These are phyloP conservation scores for Osmozyma mogii DNA, from an alignment of 805 yeast species.

Conservation along the genomic window DNA sequence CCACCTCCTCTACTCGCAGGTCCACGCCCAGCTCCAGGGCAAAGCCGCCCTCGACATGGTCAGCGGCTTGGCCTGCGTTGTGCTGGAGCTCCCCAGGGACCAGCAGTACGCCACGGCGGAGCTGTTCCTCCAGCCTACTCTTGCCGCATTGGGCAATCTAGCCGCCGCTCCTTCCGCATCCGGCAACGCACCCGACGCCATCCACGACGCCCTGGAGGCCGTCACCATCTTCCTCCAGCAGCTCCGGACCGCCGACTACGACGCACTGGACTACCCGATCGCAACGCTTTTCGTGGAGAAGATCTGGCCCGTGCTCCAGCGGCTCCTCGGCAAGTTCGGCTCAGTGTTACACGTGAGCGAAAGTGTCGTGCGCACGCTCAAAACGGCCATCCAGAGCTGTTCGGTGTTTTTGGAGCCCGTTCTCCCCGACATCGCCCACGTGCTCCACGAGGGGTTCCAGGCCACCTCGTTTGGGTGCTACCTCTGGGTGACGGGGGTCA, in stretches of 20 bases:
- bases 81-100: conserved; percentile 51
- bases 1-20: conserved; percentile 57
- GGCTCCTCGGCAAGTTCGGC: conserved; percentile 48
- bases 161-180: conserved; percentile 5
- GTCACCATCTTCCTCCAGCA: conserved; percentile 52
- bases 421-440: conserved; percentile 55
- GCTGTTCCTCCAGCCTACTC: conserved; percentile 61
- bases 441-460: conserved; percentile 64
- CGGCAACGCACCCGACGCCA: conserved; percentile 8
- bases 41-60: conserved; percentile 71
- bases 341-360: conserved; percentile 61
- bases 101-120: conserved; percentile 46
- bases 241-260: conserved; percentile 40
- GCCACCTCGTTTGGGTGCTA: conserved; percentile 71
- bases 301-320: conserved; percentile 51
- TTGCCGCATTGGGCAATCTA: conserved; percentile 35
- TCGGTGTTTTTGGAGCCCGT: conserved; percentile 49
- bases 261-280: conserved; percentile 37
- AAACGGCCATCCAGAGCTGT: conserved; percentile 57
- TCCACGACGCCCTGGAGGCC: conserved; percentile 69
- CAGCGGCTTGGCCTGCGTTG: conserved; percentile 83
- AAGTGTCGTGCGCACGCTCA: conserved; percentile 60
- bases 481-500: conserved; percentile 81
- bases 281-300: conserved; percentile 44
- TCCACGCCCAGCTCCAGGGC: conserved; percentile 47